Evolutionary conservation across 495 filamentous ascomycete genomes (phyloP), one percentile per base, ranked within the genome.

Genomic region (Cladorrhinum samala): DNA sequence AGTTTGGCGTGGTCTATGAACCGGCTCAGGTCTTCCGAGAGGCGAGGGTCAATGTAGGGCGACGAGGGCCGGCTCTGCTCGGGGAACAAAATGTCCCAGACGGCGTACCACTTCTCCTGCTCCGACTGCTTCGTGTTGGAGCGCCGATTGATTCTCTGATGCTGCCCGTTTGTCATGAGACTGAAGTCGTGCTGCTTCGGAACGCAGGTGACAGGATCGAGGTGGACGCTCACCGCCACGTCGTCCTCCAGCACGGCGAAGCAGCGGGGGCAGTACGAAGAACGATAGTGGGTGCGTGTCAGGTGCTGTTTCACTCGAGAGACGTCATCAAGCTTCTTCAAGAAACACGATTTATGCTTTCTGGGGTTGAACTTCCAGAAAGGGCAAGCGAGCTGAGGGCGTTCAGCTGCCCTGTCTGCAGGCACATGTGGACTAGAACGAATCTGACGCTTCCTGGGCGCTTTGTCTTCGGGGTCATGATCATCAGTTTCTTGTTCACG

Each of bases 271-370:
- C 45, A 48, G 45, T 48, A 48, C 19, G n/a, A 48, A 5, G 11
- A 14, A 5, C 5, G 7, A 14, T n/a, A 41, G 39, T 41, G 39
- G 13, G 18, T 33, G 44, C 41, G 6, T 8, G 21, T 33, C 3
- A 53, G 40, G 18, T 53, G 50, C n/a, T 45, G 50, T 37, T 53
- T 44, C 20, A 53, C n/a, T 8, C 43, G n/a, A 3, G 50, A 19
- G 13, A 45, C 13, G 1, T 21, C 18, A 23, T 24, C 16, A 23
- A 53, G 36, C 4, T 21, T 20, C n/a, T 46, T 30, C 30, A 18
- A 30, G 39, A 46, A 44, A 18, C 50, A 53, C 20, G 42, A 38
- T 21, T n/a, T 30, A 30, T 53, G 36, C 23, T 53, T 44, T 14
- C 6, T 45, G 5, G 50, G 40, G 21, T 53, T 40, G 11, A 33